phyloP scores from a whole-genome alignment of 2,329 filamentous ascomycete genomes.

The Hypomyces perniciosus region DNA sequence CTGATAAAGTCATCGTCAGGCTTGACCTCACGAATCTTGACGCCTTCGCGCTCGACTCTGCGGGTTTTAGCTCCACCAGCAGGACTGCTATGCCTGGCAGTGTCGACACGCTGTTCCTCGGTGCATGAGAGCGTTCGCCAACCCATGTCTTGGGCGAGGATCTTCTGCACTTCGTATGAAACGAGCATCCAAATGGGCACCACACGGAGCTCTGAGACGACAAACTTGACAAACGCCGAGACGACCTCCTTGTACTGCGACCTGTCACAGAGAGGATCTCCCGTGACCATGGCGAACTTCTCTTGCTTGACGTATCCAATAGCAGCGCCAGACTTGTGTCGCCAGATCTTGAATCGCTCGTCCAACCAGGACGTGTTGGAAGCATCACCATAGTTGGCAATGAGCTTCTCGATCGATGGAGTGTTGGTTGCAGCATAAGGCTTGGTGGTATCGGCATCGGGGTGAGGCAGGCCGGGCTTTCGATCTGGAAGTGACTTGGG shows the following conservation, averaged over 20 bases:
- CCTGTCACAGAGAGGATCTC: slow-evolving; percentile 77
- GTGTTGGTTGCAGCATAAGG: slow-evolving; percentile 45
- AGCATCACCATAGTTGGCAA: slow-evolving; percentile 92
- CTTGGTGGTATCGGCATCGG: slow-evolving; percentile 71
- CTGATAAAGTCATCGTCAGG: slow-evolving; percentile 63
- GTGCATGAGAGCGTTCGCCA: slow-evolving; percentile 88
- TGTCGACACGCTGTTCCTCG: slow-evolving; percentile 81
- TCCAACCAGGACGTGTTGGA: slow-evolving; percentile 93
- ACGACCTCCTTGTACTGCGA: slow-evolving; percentile 71
- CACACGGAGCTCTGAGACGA: slow-evolving; percentile 62
- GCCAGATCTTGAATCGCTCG: slow-evolving; percentile 81
- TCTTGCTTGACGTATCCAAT: slow-evolving; percentile 74
- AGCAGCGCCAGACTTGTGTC: slow-evolving; percentile 77
- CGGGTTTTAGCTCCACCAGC: slow-evolving; percentile 67
- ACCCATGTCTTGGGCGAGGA: slow-evolving; percentile 71
- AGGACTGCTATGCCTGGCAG: slow-evolving; percentile 59
- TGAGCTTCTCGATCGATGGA: slow-evolving; percentile 76
- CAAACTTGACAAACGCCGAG: slow-evolving; percentile 65
- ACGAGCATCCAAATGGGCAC: slow-evolving; percentile 87
- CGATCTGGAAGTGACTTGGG: slow-evolving; percentile 76
- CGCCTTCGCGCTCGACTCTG: slow-evolving; percentile 73
- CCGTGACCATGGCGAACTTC: slow-evolving; percentile 77
- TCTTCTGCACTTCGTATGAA: slow-evolving; percentile 70
- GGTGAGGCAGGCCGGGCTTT: slow-evolving; percentile 65
- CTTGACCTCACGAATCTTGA: slow-evolving; percentile 70